Evolutionary conservation across 768 basidiomycete genomes (phyloP).

Genomic region (Amylocystis lapponica): DNA sequence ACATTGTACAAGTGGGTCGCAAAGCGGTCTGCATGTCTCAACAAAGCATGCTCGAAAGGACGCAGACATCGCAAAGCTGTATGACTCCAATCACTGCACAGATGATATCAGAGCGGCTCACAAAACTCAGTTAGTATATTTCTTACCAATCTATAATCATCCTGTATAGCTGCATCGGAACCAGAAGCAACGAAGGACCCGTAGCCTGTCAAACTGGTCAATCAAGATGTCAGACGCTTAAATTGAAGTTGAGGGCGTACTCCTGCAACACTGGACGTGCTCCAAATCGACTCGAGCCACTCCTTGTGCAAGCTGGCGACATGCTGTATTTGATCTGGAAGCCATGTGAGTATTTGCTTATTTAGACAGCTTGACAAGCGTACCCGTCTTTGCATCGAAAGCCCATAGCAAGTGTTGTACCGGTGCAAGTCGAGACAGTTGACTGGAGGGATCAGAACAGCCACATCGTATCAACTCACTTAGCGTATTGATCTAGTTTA

Average conservation of each 20-base stretch:
- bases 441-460: neutral
- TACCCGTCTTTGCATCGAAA: conserved; percentile 36
- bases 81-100: conserved; percentile 2
- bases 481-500: too few species aligned
- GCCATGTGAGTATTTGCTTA: neutral
- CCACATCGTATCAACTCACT: neutral
- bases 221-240: too few species aligned
- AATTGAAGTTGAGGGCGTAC: too few species aligned
- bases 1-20: neutral
- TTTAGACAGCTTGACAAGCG: neutral
- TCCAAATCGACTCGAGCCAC: conserved; percentile 52
- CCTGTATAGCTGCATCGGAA: conserved; percentile 13
- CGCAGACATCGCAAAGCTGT: conserved; percentile 5
- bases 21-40: conserved; percentile 4
- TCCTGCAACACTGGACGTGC: neutral
- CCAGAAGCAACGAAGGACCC: conserved; percentile 14
- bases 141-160: conserved; percentile 14
- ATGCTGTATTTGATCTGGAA: neutral
- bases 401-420: conserved; percentile 60
- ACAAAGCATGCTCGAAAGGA: conserved; percentile 9
- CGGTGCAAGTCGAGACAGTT: conserved; percentile 38
- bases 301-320: conserved; percentile 19
- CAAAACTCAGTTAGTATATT: neutral
- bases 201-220: conserved; percentile 8
- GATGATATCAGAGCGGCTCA: too few species aligned